Percentiles rank a stretch among this genome's conserved stretches.
These are phyloP conservation scores for Colletotrichum sp. DNA, from an alignment of 2,329 filamentous ascomycete genomes.

Conservation along the genomic window DNA sequence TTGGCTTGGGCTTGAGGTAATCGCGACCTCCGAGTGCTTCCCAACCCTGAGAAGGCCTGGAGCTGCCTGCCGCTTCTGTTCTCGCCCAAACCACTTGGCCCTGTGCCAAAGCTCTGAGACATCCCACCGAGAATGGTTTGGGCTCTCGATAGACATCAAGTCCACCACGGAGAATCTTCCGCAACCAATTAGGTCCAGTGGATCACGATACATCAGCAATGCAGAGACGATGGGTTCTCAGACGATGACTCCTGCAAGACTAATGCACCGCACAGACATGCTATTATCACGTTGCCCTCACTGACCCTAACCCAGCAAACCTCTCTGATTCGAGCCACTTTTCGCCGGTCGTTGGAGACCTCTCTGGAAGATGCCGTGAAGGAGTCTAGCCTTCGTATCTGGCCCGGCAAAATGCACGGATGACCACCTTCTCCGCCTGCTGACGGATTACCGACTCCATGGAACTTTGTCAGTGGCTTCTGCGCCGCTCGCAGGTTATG, in stretches of 20 bases:
- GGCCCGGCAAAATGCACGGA: neutral
- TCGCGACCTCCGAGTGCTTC: neutral
- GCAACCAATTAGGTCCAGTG: neutral
- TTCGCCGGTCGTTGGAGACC: neutral
- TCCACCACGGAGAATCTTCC: neutral
- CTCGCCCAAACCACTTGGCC: neutral
- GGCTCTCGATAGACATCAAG: neutral
- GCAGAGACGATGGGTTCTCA: neutral
- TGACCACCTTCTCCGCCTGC: neutral
- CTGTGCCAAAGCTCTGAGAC: neutral
- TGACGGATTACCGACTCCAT: neutral
- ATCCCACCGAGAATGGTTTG: neutral
- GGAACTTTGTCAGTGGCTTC: neutral
- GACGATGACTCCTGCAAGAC: neutral
- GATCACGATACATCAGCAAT: neutral
- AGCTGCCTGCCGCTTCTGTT: neutral
- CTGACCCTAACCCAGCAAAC: neutral
- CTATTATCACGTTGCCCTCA: neutral
- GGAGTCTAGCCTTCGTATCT: neutral
- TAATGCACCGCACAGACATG: neutral
- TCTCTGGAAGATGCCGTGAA: neutral
- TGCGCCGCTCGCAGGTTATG: neutral
- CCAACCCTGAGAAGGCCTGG: neutral
- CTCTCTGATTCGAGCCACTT: neutral
- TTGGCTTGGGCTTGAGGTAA: neutral